phyloP scores from a whole-genome alignment of 2,329 filamentous ascomycete genomes.

The Akanthomyces dipterigenus region DNA sequence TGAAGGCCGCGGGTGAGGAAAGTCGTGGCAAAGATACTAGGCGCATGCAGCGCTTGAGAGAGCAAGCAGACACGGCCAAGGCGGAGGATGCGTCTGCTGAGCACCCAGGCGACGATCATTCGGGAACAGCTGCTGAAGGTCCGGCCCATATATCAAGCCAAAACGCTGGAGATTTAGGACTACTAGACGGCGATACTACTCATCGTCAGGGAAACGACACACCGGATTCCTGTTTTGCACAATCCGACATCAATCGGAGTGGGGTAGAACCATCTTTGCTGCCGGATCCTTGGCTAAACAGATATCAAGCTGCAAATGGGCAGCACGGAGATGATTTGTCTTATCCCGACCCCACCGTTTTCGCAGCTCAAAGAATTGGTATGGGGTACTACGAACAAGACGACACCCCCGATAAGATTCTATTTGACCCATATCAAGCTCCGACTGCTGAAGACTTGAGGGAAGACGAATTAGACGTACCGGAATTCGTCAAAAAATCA shows the following conservation, averaged over 20 bases:
- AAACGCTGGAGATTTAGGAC: background rate
- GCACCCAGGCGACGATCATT: constrained; percentile 21
- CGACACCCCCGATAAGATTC: constrained; percentile 49
- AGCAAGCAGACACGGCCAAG: constrained; percentile 52
- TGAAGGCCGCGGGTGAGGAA: constrained; percentile 55
- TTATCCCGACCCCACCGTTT: constrained; percentile 44
- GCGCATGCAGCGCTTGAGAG: constrained; percentile 49
- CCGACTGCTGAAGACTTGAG: constrained; percentile 39
- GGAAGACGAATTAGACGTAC: constrained; percentile 39
- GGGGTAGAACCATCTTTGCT: background rate
- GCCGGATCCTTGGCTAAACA: background rate
- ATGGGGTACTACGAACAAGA: constrained; percentile 57
- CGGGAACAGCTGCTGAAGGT: constrained; percentile 10
- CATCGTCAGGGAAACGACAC: background rate
- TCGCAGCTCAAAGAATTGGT: constrained; percentile 45
- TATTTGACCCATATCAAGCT: constrained; percentile 53
- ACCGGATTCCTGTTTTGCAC: background rate
- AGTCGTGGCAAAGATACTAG: constrained; percentile 50
- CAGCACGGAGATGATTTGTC: constrained; percentile 26
- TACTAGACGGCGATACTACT: background rate
- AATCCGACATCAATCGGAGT: background rate
- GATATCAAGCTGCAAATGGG: constrained; percentile 6
- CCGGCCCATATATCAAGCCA: constrained; percentile 1
- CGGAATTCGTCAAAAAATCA: constrained; percentile 50
- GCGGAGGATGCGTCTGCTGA: constrained; percentile 34